Percentiles rank a stretch among this genome's conserved stretches.
Evolutionary conservation across 495 filamentous ascomycete species (phyloP).

Genomic region (Staphylotrichum tortipilum): DNA sequence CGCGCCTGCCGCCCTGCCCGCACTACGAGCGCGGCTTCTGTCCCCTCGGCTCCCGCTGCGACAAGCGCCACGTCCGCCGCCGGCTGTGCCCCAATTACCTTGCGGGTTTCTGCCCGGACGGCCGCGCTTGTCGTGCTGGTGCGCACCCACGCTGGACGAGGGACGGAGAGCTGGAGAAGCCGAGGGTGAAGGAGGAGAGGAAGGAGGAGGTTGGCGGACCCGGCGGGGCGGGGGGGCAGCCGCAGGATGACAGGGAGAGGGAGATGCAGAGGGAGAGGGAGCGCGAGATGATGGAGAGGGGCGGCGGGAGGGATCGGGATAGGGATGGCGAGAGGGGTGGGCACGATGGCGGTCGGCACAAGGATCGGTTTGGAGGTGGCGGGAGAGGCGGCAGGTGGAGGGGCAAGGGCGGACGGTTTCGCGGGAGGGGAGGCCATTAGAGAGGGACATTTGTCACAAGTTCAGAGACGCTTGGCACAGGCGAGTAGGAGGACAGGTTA

Average conservation of each 20-base stretch:
- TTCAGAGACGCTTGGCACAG: too few relatives aligned
- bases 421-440: constrained; percentile 15
- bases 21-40: constrained; percentile 97
- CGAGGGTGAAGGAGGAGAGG: constrained; percentile 54
- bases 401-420: constrained; percentile 23
- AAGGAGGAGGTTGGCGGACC: constrained; percentile 18
- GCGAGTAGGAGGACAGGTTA: neutral
- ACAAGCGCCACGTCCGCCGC: constrained; percentile 73
- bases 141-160: constrained; percentile 67
- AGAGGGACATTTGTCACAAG: neutral
- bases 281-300: constrained; percentile 7
- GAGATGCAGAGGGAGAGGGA: constrained; percentile 10
- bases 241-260: constrained; percentile 6
- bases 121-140: constrained; percentile 62
- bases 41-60: constrained; percentile 75
- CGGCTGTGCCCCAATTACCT: constrained; percentile 78
- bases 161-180: constrained; percentile 60
- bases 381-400: constrained; percentile 26
- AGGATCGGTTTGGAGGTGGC: constrained; percentile 31
- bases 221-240: neutral
- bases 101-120: constrained; percentile 86
- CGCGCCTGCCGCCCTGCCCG: constrained; percentile 74
- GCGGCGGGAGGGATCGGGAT: constrained; percentile 25
- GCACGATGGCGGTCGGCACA: constrained; percentile 21
- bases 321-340: constrained; percentile 16